Evolutionary conservation across 129 eudicot species (phyloP).

Genomic region (Chrysanthemum lavandulifolium): DNA sequence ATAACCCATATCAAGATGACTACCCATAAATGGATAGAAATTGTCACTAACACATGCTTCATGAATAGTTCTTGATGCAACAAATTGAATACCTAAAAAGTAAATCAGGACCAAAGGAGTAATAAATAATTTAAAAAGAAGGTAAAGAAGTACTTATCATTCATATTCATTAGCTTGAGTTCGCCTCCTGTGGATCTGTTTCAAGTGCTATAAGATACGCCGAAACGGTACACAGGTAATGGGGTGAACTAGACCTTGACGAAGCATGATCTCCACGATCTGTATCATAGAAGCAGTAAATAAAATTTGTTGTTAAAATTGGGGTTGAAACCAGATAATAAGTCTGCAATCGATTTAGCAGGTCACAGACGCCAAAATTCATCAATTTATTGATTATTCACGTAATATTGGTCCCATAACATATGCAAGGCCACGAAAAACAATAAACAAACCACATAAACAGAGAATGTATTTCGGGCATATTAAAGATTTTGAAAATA

Average conservation of each 20-base stretch:
- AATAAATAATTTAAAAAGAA: background rate
- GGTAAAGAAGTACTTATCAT: conserved; percentile 69
- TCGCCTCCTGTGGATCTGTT: conserved; percentile 84
- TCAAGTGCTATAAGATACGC: conserved; percentile 94
- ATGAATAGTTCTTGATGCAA: too few relatives aligned
- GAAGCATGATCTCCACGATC: conserved; percentile 29
- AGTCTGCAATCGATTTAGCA: background rate
- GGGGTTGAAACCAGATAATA: background rate
- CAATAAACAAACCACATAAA: too few relatives aligned
- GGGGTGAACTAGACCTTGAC: conserved; percentile 70
- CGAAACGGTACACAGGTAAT: conserved; percentile 55
- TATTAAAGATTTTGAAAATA: too few relatives aligned
- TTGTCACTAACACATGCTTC: too few relatives aligned
- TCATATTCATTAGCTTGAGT: conserved; percentile 91
- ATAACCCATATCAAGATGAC: too few relatives aligned
- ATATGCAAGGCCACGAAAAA: too few relatives aligned
- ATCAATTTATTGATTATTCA: background rate
- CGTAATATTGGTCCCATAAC: background rate
- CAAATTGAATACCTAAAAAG: too few relatives aligned
- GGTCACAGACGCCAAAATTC: conserved; percentile 40
- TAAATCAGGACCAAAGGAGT: too few relatives aligned
- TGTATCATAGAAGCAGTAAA: conserved; percentile 4
- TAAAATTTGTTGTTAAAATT: too few relatives aligned
- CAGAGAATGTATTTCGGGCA: too few relatives aligned
- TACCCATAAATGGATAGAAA: too few relatives aligned